Evolutionary conservation across 1,284 basidiomycete species (phyloP), one percentile per base, ranked within the genome.

Genomic region (Tilletiaria anomala): DNA sequence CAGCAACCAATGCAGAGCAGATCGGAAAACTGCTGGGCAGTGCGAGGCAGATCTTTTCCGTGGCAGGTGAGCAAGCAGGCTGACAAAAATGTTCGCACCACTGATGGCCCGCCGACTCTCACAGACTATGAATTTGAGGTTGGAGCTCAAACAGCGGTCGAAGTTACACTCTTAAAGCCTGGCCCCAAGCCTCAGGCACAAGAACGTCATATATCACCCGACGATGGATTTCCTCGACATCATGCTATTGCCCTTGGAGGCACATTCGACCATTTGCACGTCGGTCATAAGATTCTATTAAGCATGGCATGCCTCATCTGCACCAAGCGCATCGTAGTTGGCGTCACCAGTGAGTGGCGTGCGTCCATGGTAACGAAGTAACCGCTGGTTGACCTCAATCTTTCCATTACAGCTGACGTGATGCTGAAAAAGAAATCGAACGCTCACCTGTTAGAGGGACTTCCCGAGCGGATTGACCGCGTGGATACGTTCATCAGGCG

Each of bases 241-340:
- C 35, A 26, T 8, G 53, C 50, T 6, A 53, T 51, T 3, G 72
- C 73, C 60, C 52, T 80, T 6, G 80, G 80, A 19, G 80, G 80
- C 8, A 97, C 91, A 1, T 97, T 97, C 66, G 91, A 99, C 68
- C 93, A 97, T 64, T 75, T 99, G 14, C 91, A 99, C 65, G 79
- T 87, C 1, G 91, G 91, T 0, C 91, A 99, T 73, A 96, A 96
- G 71, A 89, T 97, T 46, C 75, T 99, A 26, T 75, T 99, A 4
- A 84, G 84, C 55, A 86, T 93, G 77, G 80, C 78, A 6, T 78
- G 82, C 2, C 86, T 83, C 73, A 77, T 94, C 45, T 74, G 86
- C 1, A 68, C 70, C 35, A 68, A 75, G 50, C 86, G 84, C 65
- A 70, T 97, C 58, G 84, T 97, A 50, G 78, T 93, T 42, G 93